These are phyloP conservation scores for Botrytis squamosa DNA, from an alignment of 2,329 filamentous ascomycete species.

Conservation along the genomic window DNA sequence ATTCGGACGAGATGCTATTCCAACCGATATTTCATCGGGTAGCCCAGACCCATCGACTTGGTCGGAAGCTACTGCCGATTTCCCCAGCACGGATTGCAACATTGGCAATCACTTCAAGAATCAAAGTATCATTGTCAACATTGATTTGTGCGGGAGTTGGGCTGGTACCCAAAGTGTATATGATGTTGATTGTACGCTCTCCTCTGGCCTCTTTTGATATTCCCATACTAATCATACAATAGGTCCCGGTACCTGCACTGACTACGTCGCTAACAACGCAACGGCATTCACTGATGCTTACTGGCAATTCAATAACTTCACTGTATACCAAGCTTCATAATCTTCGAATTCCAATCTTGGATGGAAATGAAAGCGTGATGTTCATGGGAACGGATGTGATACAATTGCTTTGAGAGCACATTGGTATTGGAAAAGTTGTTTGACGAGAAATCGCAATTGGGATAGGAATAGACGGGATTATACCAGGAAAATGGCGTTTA, in stretches of 20 bases:
- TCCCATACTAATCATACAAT: not conserved
- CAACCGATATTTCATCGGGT: conserved; percentile 45
- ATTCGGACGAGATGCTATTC: conserved; percentile 47
- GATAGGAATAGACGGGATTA: not conserved
- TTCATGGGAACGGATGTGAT: not conserved
- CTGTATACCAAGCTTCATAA: conserved; percentile 30
- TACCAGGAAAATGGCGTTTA: not conserved
- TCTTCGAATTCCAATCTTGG: not conserved
- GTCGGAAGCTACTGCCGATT: conserved; percentile 46
- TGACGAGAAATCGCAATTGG: not conserved
- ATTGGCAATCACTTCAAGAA: conserved; percentile 67
- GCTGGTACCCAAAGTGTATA: conserved; percentile 56
- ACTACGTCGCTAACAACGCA: conserved; percentile 36
- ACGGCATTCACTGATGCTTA: conserved; percentile 36
- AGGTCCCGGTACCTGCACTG: conserved; percentile 33
- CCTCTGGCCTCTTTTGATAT: not conserved
- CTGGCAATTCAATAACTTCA: conserved; percentile 37
- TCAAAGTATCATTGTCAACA: conserved; percentile 78
- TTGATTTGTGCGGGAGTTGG: conserved; percentile 85
- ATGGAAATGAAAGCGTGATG: not conserved
- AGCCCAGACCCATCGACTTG: conserved; percentile 47
- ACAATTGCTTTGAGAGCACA: not conserved
- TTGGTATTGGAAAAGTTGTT: not conserved
- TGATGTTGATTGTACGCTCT: conserved; percentile 31
- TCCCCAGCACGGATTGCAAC: conserved; percentile 61